Base-by-base conservation (phyloP, 371 early-diverging fungal genomes). In the Thermomucor indicae-seudaticae region DNA sequence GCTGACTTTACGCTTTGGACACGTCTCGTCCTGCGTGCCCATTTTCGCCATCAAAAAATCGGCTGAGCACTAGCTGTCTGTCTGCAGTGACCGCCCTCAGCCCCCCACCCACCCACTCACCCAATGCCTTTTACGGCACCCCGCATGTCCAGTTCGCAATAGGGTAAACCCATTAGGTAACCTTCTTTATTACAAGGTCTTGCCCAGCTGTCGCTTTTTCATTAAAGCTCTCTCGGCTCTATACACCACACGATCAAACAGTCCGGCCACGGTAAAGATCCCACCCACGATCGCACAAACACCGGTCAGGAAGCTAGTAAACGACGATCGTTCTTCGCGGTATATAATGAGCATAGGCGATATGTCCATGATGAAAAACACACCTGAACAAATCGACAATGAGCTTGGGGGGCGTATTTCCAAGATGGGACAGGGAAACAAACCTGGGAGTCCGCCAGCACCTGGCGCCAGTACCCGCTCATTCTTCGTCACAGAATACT, bases 281-380 rank as follows among this genome's bases (percentile, higher is more conserved):
- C 97, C 97, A 37, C 98, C 97, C 0, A 96, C 79, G 46, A 98
- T 94, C 7, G 95, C 96, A 55, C 94, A 93, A 4, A 93, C 80
- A 28, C 88, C 86, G 7, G 96, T 94, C 31, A 98, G 53, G 58
- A 98, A 92, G 48, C 87, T 86, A 10, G 86, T 64, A 45, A 96
- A 87, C 14, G 96, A 91, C 53, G 86, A 81, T 43, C 82, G 79
- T 44, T 81, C 77, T 70, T 98, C 92, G 5, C 73, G 79, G 59
- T 93, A 92, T 29, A 84, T 87, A 45, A 98, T 90, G 29, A 89
- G 71, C 95, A 98, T 95, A 0, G 98, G 97, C 11, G 97, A 96
- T 44, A 98, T 98, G 28, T 98, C 97, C 74, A 85, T 90, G 62
- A 91, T 86, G 67, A 98, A 92, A 60, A 93, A 95, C 19, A 97